Evolutionary conservation across 2,329 filamentous ascomycete species (phyloP), one percentile per base, ranked within the genome.

Genomic region (Gliomastix tumulicola): DNA sequence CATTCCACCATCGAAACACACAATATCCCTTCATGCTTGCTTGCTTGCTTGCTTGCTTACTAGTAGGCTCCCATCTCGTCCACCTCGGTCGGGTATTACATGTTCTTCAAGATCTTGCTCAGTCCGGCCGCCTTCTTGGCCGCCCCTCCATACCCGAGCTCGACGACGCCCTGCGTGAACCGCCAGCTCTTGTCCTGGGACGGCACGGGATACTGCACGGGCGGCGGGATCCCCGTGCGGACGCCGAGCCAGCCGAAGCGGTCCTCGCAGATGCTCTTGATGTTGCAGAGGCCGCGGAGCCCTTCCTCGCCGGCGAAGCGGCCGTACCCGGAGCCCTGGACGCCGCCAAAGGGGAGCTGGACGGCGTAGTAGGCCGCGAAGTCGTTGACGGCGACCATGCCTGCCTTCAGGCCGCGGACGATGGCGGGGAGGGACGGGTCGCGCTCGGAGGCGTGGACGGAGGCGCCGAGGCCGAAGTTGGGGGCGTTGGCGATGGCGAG

Each of bases 361-460:
- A 94, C 89, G 36, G 90, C 88, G 55, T 98, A 98, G 59, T 81
- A 96, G 20, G 80, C 83, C 16, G 82, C 92, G 53, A 98, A 98
- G 64, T 98, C 92, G 57, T 98, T 98, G 48, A 98, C 77, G 18
- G 88, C 80, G 1, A 97, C 86, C 84, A 95, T 96, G 31, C 92
- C 92, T 0, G 84, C 80, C 43, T 82, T 77, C 35, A 96, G 71
- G 18, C 78, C 76, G 16, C 62, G 62, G 2, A 90, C 78, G 20
- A 94, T 77, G 13, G 65, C 65, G 13, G 72, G 60, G 2, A 95
- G 67, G 34, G 77, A 71, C 3, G 68, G 66, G 39, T 76, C 71
- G 20, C 63, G 58, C 41, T 82, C 74, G 35, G 74, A 68, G 22
- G 89, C 92, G 57, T 94, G 96, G 25, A 98, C 85, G 28, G 83